phyloP scores from a whole-genome alignment of 139 green algal species.

The Spirogloea muscicola region DNA sequence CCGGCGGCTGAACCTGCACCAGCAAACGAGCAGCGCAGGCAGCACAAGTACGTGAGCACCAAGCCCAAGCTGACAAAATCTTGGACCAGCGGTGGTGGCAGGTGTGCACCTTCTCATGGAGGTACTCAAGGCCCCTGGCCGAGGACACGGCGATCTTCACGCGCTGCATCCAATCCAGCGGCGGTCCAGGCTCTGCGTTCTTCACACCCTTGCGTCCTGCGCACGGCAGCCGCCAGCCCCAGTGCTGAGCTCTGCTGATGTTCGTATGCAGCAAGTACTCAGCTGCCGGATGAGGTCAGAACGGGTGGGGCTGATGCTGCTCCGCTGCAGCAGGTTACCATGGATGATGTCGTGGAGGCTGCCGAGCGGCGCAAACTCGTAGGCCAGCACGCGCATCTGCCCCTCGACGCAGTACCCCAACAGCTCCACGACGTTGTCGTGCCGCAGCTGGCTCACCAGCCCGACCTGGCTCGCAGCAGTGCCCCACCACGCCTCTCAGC shows the following conservation, averaged over 20 bases:
- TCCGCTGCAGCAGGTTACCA: constrained; percentile 8
- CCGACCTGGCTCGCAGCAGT: constrained; percentile 30
- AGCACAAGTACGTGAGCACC: no score
- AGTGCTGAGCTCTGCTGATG: not conserved
- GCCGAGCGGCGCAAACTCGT: constrained; percentile 24
- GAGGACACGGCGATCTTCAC: constrained; percentile 44
- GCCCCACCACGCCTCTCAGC: no score
- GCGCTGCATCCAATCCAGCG: constrained; percentile 22
- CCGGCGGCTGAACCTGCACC: not conserved
- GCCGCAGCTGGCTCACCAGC: constrained; percentile 17
- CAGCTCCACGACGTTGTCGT: constrained; percentile 28
- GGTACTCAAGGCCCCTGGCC: constrained; percentile 40
- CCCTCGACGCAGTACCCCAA: constrained; percentile 36
- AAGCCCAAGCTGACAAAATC: no score
- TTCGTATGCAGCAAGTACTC: not conserved
- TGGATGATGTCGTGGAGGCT: constrained; percentile 47
- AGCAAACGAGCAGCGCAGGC: no score
- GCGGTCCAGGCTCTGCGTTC: constrained; percentile 7
- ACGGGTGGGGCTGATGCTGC: not conserved
- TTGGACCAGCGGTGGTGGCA: no score
- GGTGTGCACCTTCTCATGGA: constrained; percentile 44
- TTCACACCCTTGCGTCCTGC: constrained; percentile 29
- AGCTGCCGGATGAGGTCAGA: not conserved
- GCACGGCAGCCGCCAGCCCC: not conserved
- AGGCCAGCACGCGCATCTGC: constrained; percentile 10